These are phyloP conservation scores for Pseudisothecium myosuroides DNA, from an alignment of 225 moss, liverwort and hornwort genomes.

Conservation along the genomic window DNA sequence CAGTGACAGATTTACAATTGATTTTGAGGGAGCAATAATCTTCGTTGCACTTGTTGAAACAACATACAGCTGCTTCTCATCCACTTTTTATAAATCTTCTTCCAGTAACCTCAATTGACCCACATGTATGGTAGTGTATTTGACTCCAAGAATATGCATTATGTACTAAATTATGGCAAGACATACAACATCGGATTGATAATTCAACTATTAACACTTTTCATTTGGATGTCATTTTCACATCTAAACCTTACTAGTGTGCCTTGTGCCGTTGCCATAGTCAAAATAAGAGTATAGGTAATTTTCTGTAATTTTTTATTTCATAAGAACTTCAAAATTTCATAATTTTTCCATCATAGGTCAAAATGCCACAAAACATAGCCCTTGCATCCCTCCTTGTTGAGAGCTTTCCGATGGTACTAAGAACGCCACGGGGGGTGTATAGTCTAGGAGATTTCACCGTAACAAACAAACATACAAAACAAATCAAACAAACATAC, in stretches of 20 bases:
- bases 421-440: no score
- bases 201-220: background rate
- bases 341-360: no score
- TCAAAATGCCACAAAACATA: no score
- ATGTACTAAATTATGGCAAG: background rate
- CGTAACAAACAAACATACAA: no score
- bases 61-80: background rate
- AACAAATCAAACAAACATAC: no score
- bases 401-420: no score
- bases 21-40: background rate
- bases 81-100: background rate
- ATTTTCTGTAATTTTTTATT: no score
- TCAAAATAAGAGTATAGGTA: no score
- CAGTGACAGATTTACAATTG: background rate
- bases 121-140: background rate
- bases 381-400: no score
- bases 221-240: background rate
- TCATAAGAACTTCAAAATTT: no score
- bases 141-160: background rate
- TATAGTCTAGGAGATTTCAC: no score
- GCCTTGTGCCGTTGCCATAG: no score
- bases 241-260: background rate
- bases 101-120: background rate
- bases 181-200: background rate
- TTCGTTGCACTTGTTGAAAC: background rate